Conservation (phyloP, 2,329 filamentous ascomycete species). For the Monosporascus sp. region DNA sequence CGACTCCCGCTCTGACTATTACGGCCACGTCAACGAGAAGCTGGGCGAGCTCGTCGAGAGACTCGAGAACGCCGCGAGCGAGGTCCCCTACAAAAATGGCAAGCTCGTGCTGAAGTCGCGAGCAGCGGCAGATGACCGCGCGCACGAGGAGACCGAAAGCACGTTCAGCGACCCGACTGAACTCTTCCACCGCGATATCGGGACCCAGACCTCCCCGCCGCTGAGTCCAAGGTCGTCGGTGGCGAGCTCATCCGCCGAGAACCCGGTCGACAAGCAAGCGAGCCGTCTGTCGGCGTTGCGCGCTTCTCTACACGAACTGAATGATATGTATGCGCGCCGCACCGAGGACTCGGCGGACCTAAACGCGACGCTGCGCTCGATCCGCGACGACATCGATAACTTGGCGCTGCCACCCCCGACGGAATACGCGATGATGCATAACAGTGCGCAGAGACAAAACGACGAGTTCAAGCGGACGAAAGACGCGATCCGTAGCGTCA, state of each 20-base stretch:
- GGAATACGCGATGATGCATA: constrained; percentile 39
- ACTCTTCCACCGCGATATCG: constrained; percentile 75
- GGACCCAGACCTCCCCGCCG: constrained; percentile 65
- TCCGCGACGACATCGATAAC: constrained; percentile 62
- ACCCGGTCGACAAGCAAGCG: constrained; percentile 32
- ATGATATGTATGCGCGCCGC: constrained; percentile 37
- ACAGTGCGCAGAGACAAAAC: constrained; percentile 36
- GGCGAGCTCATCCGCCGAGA: constrained; percentile 2
- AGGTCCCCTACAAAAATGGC: constrained; percentile 43
- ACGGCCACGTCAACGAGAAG: constrained; percentile 39
- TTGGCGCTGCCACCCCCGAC: constrained; percentile 41
- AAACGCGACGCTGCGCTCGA: constrained; percentile 47
- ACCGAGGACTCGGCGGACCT: constrained; percentile 46
- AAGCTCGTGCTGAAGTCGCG: constrained; percentile 14
- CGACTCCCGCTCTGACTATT: constrained; percentile 48
- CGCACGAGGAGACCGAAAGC: constrained; percentile 32
- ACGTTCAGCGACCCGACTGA: constrained; percentile 63
- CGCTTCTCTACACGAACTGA: constrained; percentile 36
- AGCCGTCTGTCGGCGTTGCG: constrained; percentile 37
- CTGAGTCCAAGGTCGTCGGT: constrained; percentile 1
- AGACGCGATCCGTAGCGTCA: constrained; percentile 71
- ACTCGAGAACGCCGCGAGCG: constrained; percentile 55
- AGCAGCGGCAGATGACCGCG: constrained; percentile 9
- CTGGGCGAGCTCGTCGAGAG: constrained; percentile 41
- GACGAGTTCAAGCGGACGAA: constrained; percentile 71